Percentiles rank a stretch among this genome's conserved stretches.
Evolutionary conservation across 441 rosid species (phyloP).

Genomic region (Populus hybrid): DNA sequence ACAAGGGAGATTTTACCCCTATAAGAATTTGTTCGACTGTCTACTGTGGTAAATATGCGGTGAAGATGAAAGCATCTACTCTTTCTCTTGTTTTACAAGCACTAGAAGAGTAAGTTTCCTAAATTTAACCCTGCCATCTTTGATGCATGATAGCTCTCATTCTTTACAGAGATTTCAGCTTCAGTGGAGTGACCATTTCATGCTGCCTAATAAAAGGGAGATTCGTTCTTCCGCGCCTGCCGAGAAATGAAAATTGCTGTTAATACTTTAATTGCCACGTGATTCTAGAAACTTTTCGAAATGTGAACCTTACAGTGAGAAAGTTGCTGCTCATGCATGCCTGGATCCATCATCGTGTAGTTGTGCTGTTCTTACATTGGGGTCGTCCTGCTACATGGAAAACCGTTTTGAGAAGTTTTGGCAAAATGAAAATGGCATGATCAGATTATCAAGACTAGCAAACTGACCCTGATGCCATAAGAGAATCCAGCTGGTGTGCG

Average conservation of each 20-base stretch:
- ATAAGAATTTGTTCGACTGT: conserved; percentile 7
- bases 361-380: conserved; percentile 73
- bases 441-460: background rate
- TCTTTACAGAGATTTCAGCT: conserved; percentile 24
- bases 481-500: conserved; percentile 49
- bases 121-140: conserved; percentile 13
- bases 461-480: conserved; percentile 69
- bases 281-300: background rate
- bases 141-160: conserved; percentile 17
- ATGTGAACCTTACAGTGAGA: background rate
- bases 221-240: conserved; percentile 15
- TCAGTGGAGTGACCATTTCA: background rate
- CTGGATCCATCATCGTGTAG: conserved; percentile 74
- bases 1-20: conserved; percentile 13
- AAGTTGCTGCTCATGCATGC: conserved; percentile 40
- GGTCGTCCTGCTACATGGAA: conserved; percentile 55
- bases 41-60: conserved; percentile 1
- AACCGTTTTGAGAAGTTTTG: conserved; percentile 1
- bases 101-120: background rate
- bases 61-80: conserved; percentile 11
- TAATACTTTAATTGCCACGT: background rate
- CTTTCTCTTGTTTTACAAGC: conserved; percentile 31
- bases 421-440: background rate
- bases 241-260: background rate
- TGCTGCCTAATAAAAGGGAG: conserved; percentile 5